Percentiles rank a stretch among this genome's conserved stretches.
These are phyloP conservation scores for Lathyrus tuberosus DNA, from an alignment of 306 rosid genomes.

Conservation along the genomic window DNA sequence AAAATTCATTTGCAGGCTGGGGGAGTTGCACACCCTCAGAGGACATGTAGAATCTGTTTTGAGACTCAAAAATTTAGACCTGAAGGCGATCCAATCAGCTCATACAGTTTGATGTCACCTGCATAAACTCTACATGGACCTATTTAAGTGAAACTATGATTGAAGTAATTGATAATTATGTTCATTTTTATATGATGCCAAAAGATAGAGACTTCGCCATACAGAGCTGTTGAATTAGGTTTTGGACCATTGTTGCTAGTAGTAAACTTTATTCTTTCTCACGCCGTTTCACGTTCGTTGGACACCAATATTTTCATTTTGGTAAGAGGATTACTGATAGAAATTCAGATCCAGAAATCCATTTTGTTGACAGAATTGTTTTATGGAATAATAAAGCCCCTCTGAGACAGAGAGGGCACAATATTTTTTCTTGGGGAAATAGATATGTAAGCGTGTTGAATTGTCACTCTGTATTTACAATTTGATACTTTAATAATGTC, in stretches of 20 bases:
- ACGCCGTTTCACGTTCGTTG: conserved; percentile 27
- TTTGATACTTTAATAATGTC: conserved; percentile 27
- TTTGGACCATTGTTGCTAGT: conserved; percentile 33
- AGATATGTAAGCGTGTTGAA: neutral
- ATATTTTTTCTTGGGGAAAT: neutral
- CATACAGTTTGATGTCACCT: conserved; percentile 59
- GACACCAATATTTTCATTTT: conserved; percentile 25
- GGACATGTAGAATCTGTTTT: conserved; percentile 77
- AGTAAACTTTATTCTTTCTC: neutral
- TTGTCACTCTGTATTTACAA: conserved; percentile 11
- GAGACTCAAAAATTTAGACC: conserved; percentile 73
- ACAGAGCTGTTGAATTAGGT: conserved; percentile 29
- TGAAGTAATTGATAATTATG: conserved; percentile 36
- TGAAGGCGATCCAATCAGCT: conserved; percentile 50
- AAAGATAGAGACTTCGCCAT: conserved; percentile 24
- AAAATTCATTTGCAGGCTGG: conserved; percentile 57
- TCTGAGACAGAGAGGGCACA: neutral
- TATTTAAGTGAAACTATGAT: conserved; percentile 30
- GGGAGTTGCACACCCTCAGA: conserved; percentile 71
- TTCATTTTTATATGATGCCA: conserved; percentile 18
- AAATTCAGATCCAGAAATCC: conserved; percentile 31
- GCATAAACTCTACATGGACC: neutral
- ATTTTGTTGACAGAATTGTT: conserved; percentile 22
- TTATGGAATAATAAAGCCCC: conserved; percentile 35
- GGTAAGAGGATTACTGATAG: neutral